Base-by-base conservation (phyloP, 2,329 filamentous ascomycete species). In the Pseudocercospora crystallina region DNA sequence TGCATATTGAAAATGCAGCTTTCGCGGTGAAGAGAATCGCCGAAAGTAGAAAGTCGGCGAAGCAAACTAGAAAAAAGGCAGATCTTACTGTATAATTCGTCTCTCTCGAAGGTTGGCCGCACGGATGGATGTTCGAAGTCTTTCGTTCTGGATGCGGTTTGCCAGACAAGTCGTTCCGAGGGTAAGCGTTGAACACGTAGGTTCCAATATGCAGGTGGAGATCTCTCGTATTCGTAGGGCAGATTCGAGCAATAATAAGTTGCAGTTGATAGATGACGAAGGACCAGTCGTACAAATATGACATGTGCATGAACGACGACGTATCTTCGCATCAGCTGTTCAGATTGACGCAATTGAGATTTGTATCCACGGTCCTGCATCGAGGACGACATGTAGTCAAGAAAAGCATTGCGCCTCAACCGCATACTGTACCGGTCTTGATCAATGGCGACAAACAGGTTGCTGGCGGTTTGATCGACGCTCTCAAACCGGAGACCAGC, bases 331-430 rank as follows among this genome's bases (percentile, higher is more conserved):
- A 29, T 43, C 30, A 43, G 34, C 34, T n/a, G 29, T 39, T 43
- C 41, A 32, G 41, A 17, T 20, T 7, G 8, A 13, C 17, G 26
- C 40, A 15, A 12, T 33, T 43, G 40, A 3, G 40, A 30, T 43
- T 29, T 31, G 70, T 75, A 43, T 68, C 43, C 49, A 38, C 38
- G 49, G 49, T 43, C 31, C 31, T 20, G 29, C 17, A 36, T 5
- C 15, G 33, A 34, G 41, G 45, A 45, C 43, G 32, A 48, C 49
- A 51, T 54, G 54, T 49, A 47, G 54, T 57, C 37, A 20, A 51
- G 48, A 54, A 46, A 54, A 51, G 54, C 51, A 54, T 41, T 40
- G 42, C 54, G 43, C 49, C 44, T 43, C 48, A 54, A 51, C 48
- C 39, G 51, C 54, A 54, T 46, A 29, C 9, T 34, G 50, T 30